Conservation (phyloP, 192 early-diverging fungal genomes). For the Rhizoclosmatium sp. region DNA sequence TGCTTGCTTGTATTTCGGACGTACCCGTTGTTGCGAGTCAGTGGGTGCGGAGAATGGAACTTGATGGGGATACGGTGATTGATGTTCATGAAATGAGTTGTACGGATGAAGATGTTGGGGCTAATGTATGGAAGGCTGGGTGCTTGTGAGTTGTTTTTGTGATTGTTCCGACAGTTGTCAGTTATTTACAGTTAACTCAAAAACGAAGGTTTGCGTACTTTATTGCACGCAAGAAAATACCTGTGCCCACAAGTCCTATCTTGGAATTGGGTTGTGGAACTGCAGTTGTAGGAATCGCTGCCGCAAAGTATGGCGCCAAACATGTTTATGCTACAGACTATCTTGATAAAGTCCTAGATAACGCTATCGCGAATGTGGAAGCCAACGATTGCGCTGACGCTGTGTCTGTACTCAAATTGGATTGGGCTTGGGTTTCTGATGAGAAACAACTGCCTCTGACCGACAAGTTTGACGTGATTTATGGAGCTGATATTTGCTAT, state of each 20-base stretch:
- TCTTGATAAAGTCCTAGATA: background rate
- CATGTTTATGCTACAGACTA: constrained; percentile 28
- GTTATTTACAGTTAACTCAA: background rate
- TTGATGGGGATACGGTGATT: background rate
- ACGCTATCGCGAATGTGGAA: constrained; percentile 1
- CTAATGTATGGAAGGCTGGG: background rate
- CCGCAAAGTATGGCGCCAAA: constrained; percentile 15
- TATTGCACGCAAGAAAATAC: background rate
- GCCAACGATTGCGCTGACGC: constrained; percentile 4
- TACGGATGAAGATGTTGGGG: background rate
- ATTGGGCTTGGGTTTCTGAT: constrained; percentile 24
- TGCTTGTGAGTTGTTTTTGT: background rate
- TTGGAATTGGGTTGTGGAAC: background rate
- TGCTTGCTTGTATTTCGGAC: background rate
- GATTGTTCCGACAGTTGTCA: too few species aligned
- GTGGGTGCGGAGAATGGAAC: too few species aligned
- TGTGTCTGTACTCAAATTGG: constrained; percentile 4
- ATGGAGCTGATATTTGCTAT: constrained; percentile 31
- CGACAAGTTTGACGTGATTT: constrained; percentile 12
- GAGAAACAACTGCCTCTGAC: background rate
- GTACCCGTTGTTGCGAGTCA: too few species aligned
- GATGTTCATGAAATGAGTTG: background rate
- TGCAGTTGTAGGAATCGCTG: background rate
- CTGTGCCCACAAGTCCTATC: background rate
- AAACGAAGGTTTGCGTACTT: background rate